Conservation (phyloP, 2,329 filamentous ascomycete genomes). For the Colletotrichum eleusines region DNA sequence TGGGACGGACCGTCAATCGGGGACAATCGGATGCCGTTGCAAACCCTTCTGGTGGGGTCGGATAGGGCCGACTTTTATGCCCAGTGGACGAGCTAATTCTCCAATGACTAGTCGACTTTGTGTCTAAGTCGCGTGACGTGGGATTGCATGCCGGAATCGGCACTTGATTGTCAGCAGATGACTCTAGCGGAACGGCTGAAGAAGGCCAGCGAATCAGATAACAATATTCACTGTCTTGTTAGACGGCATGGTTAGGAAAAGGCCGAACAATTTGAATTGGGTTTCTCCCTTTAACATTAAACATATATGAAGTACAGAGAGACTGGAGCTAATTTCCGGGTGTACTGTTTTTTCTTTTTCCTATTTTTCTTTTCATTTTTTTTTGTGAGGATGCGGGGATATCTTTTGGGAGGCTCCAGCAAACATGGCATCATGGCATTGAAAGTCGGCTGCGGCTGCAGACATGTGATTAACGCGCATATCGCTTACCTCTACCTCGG, state of each 20-base stretch:
- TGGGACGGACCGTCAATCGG: background rate
- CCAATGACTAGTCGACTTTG: background rate
- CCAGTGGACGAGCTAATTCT: background rate
- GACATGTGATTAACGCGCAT: background rate
- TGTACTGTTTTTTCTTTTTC: too few relatives aligned
- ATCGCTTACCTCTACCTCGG: background rate
- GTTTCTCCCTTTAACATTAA: too few relatives aligned
- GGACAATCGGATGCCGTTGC: background rate
- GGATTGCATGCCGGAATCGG: constrained; percentile 11
- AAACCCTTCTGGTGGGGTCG: constrained; percentile 8
- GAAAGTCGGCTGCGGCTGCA: too few relatives aligned
- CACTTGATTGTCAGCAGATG: background rate
- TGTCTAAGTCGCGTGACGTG: background rate
- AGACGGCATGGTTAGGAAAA: background rate
- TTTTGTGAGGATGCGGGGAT: too few relatives aligned
- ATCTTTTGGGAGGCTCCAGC: too few relatives aligned
- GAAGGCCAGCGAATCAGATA: too few relatives aligned
- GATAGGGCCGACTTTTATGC: constrained; percentile 9
- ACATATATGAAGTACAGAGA: background rate
- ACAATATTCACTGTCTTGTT: background rate
- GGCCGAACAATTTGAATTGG: too few relatives aligned
- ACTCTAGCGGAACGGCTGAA: background rate
- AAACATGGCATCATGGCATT: too few relatives aligned
- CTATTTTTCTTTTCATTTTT: too few relatives aligned
- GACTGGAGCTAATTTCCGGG: background rate